Conservation (phyloP, 1,284 basidiomycete genomes). For the Ceratobasidium sp. region DNA sequence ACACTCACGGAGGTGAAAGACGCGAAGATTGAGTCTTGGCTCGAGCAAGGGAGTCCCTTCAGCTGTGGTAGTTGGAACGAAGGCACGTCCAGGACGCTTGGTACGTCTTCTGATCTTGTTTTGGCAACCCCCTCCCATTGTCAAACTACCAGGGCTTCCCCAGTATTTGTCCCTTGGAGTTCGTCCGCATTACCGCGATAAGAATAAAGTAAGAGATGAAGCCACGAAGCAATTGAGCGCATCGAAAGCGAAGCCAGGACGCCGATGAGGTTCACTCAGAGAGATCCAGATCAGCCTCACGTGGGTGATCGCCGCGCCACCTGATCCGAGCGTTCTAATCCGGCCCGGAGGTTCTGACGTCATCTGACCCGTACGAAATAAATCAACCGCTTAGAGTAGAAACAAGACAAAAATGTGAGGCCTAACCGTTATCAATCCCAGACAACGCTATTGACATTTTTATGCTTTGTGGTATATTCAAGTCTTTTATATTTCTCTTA, state of each 20-base stretch:
- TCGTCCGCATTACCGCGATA: background rate
- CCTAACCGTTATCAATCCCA: too few species aligned
- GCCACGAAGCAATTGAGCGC: background rate
- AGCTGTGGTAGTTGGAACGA: background rate
- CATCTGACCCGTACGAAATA: conserved; percentile 3
- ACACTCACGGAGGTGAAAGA: conserved; percentile 1
- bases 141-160: background rate
- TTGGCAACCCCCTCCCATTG: background rate
- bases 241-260: background rate
- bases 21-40: background rate
- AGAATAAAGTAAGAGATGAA: background rate
- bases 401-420: too few species aligned
- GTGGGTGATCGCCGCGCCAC: conserved; percentile 13
- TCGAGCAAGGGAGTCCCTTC: background rate
- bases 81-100: background rate
- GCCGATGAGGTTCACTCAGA: background rate
- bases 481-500: too few species aligned
- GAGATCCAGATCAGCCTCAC: background rate
- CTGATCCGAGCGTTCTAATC: background rate
- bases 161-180: too few species aligned
- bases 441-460: too few species aligned
- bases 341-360: background rate
- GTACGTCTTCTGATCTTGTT: background rate
- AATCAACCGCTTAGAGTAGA: too few species aligned
- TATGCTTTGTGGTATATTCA: too few species aligned